Conservation (phyloP, 176 grass and related monocot genomes). For the Phoenix dactylifera region DNA sequence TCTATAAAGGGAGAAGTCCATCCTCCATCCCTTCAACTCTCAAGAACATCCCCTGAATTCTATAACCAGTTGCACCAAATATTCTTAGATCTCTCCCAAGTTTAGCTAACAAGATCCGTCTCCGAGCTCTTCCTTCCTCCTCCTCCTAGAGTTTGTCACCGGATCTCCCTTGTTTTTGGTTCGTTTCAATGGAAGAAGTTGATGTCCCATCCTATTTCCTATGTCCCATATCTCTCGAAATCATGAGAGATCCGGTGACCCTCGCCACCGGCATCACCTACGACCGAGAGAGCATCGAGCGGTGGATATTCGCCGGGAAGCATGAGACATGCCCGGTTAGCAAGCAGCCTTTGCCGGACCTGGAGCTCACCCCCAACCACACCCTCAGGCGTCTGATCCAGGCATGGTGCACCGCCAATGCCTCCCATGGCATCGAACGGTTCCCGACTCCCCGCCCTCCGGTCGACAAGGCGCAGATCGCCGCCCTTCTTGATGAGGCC, state of each 20-base stretch:
- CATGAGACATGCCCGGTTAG: constrained; percentile 67
- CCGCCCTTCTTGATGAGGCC: constrained; percentile 28
- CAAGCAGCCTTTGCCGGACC: constrained; percentile 46
- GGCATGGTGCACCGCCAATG: constrained; percentile 62
- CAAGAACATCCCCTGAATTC: no score
- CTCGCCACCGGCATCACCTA: constrained; percentile 91
- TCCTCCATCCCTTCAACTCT: no score
- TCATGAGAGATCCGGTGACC: constrained; percentile 82
- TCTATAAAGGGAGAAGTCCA: no score
- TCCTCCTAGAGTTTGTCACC: no score
- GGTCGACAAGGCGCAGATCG: constrained; percentile 34
- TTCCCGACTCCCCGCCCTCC: constrained; percentile 60
- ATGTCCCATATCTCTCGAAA: constrained; percentile 81
- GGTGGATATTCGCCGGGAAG: constrained; percentile 69
- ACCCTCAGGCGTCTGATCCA: constrained; percentile 84
- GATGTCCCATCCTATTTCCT: constrained; percentile 71
- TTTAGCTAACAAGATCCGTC: no score
- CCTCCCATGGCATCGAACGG: constrained; percentile 40
- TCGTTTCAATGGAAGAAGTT: constrained; percentile 15
- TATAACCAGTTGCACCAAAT: no score
- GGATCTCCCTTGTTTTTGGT: no score
- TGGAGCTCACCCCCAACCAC: constrained; percentile 84
- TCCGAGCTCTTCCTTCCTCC: no score
- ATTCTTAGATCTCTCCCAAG: no score
- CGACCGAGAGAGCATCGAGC: constrained; percentile 74